Base-by-base conservation (phyloP, 148 eudicot species). In the Rhododendron ovatum region DNA sequence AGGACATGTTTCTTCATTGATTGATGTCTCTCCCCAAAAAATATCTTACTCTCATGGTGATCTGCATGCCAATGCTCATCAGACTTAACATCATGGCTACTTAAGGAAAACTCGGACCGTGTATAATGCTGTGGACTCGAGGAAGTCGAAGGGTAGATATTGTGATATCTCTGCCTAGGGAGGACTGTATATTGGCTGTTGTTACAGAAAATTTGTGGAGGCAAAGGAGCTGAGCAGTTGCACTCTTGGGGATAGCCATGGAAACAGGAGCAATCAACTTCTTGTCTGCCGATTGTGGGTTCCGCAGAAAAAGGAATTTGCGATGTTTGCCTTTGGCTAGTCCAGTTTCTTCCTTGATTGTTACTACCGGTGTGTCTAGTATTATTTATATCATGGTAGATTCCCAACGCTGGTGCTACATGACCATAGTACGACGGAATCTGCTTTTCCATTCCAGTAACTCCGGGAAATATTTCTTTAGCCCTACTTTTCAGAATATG, bases 251-350 rank as follows among this genome's bases (percentile, higher is more conserved):
- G 93, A 84, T 71, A 55, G 85, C 85, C 88, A 76, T 88, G 91
- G 79, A 87, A 86, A 84, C 92, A 91, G 45, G 89, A 81, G 84
- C 86, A 73, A 73, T 82, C 89, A 78, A 61, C 86, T 37, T 84
- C 91, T 85, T 85, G 81, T 55, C 91, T 87, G 78, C 85, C 82
- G 61, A 82, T 82, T 43, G 88, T 50, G 50, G 92, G 82, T 78
- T 91, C 98, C 18, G 91, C 93, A 0, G 98, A 92, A 73, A 91
- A 94, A 75, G 90, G 92, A 80, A 86, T 77, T 87, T 86, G 89
- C 18, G 90, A 73, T 74, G 73, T 39, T 57, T 84, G 82, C 63
- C 86, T 82, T 71, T 87, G 88, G 37, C 87, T 87, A 28, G 90
- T 83, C 91, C 85, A 82, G 61, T 67, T 89, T 59, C 81, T 87